These are phyloP conservation scores for Leishmania aethiopica DNA, from an alignment of 208 protist genomes.

Conservation along the genomic window DNA sequence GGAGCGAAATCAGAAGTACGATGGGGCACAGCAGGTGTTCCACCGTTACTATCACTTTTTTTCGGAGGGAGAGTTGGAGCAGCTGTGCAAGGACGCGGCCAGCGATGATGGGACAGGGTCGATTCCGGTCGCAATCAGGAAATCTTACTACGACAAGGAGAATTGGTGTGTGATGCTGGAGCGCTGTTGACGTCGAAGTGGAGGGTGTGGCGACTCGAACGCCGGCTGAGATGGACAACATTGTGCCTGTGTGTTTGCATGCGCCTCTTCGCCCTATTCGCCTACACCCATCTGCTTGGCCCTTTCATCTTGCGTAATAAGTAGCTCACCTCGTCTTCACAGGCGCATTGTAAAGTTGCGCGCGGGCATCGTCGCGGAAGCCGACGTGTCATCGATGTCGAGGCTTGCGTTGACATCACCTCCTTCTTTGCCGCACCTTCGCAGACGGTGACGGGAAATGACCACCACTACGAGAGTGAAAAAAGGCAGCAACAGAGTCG, in stretches of 20 bases:
- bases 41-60: conserved; percentile 91
- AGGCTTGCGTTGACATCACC: neutral
- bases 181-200: conserved; percentile 11
- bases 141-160: conserved; percentile 88
- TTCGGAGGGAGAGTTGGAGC: conserved; percentile 71
- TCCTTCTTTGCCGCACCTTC: neutral
- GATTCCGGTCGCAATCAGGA: conserved; percentile 14
- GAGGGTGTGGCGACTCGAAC: neutral
- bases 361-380: neutral
- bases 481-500: neutral
- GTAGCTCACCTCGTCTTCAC: neutral
- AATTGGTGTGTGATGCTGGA: conserved; percentile 86
- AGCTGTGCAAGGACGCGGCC: conserved; percentile 44
- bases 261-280: neutral
- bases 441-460: neutral
- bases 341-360: neutral
- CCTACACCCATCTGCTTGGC: neutral
- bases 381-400: neutral
- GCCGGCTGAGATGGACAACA: neutral
- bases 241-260: neutral
- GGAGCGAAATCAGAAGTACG: conserved; percentile 63
- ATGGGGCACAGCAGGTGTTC: conserved; percentile 45
- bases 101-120: conserved; percentile 7
- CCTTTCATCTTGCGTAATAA: neutral
- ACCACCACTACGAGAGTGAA: neutral